These are phyloP conservation scores for Solanum habrochaites DNA, from an alignment of 257 asterid species.

Conservation along the genomic window DNA sequence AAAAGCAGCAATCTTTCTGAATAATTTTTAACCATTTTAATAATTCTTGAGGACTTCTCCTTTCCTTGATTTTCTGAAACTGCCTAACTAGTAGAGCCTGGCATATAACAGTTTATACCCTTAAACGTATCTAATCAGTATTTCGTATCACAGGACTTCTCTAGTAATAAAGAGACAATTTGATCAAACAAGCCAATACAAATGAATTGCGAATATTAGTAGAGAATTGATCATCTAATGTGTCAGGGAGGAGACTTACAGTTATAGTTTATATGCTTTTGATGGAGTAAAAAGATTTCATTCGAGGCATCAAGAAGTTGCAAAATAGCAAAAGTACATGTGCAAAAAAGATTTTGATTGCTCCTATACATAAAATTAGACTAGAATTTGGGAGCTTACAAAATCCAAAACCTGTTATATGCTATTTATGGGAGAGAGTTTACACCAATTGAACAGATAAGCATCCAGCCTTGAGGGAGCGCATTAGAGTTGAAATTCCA, in stretches of 20 bases:
- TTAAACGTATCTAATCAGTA: background rate
- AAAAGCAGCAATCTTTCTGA: background rate
- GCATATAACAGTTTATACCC: background rate
- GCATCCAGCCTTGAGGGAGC: background rate
- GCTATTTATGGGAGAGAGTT: background rate
- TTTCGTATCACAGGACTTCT: background rate
- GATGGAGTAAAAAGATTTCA: background rate
- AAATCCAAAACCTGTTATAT: background rate
- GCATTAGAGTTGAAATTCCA: background rate
- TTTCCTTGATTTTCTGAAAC: background rate
- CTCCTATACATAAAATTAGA: background rate
- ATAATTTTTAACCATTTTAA: background rate
- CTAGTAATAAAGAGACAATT: background rate
- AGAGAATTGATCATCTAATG: background rate
- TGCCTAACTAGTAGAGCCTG: background rate
- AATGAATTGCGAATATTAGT: background rate
- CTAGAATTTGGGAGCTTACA: background rate
- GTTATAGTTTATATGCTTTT: background rate
- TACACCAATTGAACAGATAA: background rate
- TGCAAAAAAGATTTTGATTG: background rate
- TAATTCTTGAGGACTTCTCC: background rate
- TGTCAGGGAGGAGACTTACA: background rate
- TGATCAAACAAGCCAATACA: background rate
- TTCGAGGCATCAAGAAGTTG: background rate
- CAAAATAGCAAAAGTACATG: background rate